A percentile compares a stretch with the other conserved stretches of the same genome.
Conservation (phyloP, 768 basidiomycete genomes). For the Collybia sp. region DNA sequence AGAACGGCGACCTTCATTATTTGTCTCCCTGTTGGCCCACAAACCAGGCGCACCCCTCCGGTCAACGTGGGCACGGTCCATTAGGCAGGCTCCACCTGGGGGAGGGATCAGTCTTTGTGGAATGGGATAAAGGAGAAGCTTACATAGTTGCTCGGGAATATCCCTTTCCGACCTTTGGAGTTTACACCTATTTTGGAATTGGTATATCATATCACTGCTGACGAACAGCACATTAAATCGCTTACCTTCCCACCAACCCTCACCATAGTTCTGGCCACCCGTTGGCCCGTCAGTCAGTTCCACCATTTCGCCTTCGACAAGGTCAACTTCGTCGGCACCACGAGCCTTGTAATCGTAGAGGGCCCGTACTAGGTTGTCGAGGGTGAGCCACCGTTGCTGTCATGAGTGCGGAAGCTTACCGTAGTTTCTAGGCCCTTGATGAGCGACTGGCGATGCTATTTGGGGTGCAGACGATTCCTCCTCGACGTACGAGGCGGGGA, state of each 20-base stretch:
- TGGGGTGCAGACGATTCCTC: slow-evolving; percentile 22
- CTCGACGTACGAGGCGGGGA: slow-evolving; percentile 81
- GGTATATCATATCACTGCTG: slow-evolving; percentile 14
- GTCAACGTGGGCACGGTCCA: neutral
- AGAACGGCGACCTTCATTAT: too few relatives aligned
- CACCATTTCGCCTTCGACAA: slow-evolving; percentile 57
- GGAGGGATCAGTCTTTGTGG: slow-evolving; percentile 14
- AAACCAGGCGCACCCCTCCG: neutral
- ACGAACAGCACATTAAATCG: slow-evolving; percentile 6
- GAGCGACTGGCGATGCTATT: slow-evolving; percentile 10
- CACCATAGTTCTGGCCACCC: slow-evolving; percentile 64
- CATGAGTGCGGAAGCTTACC: slow-evolving; percentile 36
- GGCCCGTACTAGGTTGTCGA: slow-evolving; percentile 58
- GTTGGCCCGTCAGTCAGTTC: slow-evolving; percentile 58
- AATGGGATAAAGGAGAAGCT: slow-evolving; percentile 24
- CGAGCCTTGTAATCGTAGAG: slow-evolving; percentile 75
- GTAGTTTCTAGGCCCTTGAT: slow-evolving; percentile 36
- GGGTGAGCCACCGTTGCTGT: slow-evolving; percentile 2
- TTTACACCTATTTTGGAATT: slow-evolving; percentile 47
- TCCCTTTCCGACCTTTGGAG: slow-evolving; percentile 59
- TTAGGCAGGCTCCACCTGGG: slow-evolving; percentile 48
- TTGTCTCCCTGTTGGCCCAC: too few relatives aligned
- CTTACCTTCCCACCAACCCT: slow-evolving; percentile 88
- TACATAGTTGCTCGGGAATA: slow-evolving; percentile 89
- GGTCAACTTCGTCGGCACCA: slow-evolving; percentile 64